Base-by-base conservation (phyloP, 805 yeast genomes). In the Saccharomycopsis sp. region DNA sequence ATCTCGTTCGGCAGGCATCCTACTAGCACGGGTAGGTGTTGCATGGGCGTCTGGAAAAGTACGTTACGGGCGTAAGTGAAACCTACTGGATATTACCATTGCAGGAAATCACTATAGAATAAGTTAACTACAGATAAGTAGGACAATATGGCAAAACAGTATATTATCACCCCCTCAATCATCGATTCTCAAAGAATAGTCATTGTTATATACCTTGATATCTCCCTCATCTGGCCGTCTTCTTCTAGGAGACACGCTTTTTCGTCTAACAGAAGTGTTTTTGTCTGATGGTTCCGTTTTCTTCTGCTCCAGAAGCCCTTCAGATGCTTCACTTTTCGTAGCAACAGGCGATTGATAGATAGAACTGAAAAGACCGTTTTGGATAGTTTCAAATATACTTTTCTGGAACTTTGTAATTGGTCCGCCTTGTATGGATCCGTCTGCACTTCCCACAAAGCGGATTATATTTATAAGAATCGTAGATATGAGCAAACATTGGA, bases 151-250 rank as follows among this genome's bases (percentile, higher is more conserved):
- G n/a, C n/a, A n/a, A 19, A 44, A 19, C 7, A 44, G 12, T n/a
- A 44, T 44, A 44, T 44, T 12, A 44, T 17, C 12, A 14, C 8
- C 15, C 3, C 20, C 3, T 29, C 23, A 52, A 19, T 35, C 42
- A 8, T 35, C 38, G 8, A 56, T n/a, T 35, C 53, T 49, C 53
- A 53, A 41, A 8, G 47, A 8, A 25, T 53, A 57, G 29, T 57
- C 60, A 41, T 57, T 57, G 41, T 57, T 51, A 35, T 57, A 57
- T 24, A 57, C 56, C 34, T 57, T 57, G n/a, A 38, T 52, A 12
- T 53, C 25, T n/a, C 38, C 29, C 2, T 12, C 15, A 14, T n/a
- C 49, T 22, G 34, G 5, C n/a, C 34, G 34, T 29, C 42, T 8
- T 12, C 50, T 24, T 29, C 20, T 52, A 12, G 22, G 5, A 15